A percentile compares a stretch with the other conserved stretches of the same genome.
These are phyloP conservation scores for Dothideomycetidae sp. DNA, from an alignment of 2,329 filamentous ascomycete genomes.

Conservation along the genomic window DNA sequence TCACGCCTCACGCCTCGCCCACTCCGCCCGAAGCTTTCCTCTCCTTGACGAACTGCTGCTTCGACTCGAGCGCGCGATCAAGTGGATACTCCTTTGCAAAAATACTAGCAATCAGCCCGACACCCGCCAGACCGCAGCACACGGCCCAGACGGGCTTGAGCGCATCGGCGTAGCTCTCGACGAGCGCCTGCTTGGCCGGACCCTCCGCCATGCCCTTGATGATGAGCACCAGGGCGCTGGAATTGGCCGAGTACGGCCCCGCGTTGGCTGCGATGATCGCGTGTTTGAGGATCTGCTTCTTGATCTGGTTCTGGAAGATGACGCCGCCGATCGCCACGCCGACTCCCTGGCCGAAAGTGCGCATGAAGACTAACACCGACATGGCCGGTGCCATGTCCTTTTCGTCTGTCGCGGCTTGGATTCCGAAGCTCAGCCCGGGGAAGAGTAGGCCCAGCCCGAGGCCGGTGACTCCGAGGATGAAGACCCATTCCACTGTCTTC, in stretches of 20 bases:
- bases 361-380: conserved; percentile 30
- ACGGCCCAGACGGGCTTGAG: conserved; percentile 43
- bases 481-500: conserved; percentile 26
- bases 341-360: conserved; percentile 33
- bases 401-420: conserved; percentile 28
- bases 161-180: conserved; percentile 40
- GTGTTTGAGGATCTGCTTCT: conserved; percentile 34
- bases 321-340: conserved; percentile 30
- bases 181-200: conserved; percentile 28
- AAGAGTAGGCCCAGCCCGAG: conserved; percentile 29
- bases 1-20: no score
- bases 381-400: conserved; percentile 25
- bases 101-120: conserved; percentile 38
- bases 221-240: conserved; percentile 43
- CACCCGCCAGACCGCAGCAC: conserved; percentile 38
- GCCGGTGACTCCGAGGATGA: conserved; percentile 27
- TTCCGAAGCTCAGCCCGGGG: conserved; percentile 27
- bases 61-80: conserved; percentile 19
- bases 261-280: conserved; percentile 36
- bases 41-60: conserved; percentile 7
- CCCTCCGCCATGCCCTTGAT: conserved; percentile 40
- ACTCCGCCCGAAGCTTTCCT: conserved; percentile 2
- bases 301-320: conserved; percentile 33
- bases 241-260: conserved; percentile 39
- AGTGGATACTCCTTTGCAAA: conserved; percentile 40